phyloP scores from a whole-genome alignment of 768 basidiomycete species.

The Phanerodontia chrysosporium region DNA sequence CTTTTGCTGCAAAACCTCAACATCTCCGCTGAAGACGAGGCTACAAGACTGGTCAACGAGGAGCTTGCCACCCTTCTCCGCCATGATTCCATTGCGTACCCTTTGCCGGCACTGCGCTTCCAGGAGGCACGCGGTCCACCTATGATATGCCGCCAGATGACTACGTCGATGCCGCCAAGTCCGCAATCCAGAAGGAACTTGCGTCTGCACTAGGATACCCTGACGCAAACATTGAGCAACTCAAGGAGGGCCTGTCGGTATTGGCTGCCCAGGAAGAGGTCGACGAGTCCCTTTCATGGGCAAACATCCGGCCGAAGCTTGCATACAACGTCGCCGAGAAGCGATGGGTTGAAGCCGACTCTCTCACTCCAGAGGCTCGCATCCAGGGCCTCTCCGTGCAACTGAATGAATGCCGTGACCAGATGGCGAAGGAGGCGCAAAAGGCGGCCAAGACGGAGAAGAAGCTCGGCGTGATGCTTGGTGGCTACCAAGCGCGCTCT shows the following conservation, averaged over 20 bases:
- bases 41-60: constrained; percentile 61
- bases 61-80: constrained; percentile 78
- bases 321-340: constrained; percentile 53
- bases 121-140: constrained; percentile 64
- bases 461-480: constrained; percentile 80
- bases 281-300: constrained; percentile 69
- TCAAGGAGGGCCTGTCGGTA: constrained; percentile 71
- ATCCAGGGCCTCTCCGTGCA: constrained; percentile 59
- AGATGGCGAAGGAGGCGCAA: constrained; percentile 75
- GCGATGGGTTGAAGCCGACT: constrained; percentile 63
- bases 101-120: constrained; percentile 82
- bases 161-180: constrained; percentile 63
- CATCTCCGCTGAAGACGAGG: constrained; percentile 45
- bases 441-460: constrained; percentile 86
- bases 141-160: constrained; percentile 80
- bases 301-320: constrained; percentile 55
- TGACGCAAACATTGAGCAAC: constrained; percentile 70
- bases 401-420: constrained; percentile 58
- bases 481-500: constrained; percentile 85
- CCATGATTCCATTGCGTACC: constrained; percentile 85
- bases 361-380: constrained; percentile 55
- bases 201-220: constrained; percentile 81
- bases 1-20: constrained; percentile 57
- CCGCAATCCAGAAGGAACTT: constrained; percentile 74
- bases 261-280: constrained; percentile 58